Evolutionary conservation across 306 rosid species (phyloP).

Genomic region (Purshia tridentata): DNA sequence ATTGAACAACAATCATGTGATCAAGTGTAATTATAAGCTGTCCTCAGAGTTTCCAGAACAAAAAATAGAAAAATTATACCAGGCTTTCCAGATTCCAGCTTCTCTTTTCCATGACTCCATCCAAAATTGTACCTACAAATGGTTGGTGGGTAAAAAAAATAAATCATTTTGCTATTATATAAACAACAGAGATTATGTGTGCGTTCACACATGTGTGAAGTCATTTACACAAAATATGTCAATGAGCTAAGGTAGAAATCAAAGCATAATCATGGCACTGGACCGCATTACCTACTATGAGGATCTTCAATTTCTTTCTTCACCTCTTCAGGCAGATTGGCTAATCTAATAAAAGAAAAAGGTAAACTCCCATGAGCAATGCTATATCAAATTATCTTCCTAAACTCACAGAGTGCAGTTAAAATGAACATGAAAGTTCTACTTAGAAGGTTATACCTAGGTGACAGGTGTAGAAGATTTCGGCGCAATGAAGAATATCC

Average conservation of each 20-base stretch:
- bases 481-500: conserved; percentile 67
- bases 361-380: conserved; percentile 15
- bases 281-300: conserved; percentile 58
- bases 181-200: neutral
- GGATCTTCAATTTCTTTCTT: conserved; percentile 86
- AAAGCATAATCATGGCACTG: conserved; percentile 10
- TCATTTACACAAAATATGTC: neutral
- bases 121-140: conserved; percentile 85
- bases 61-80: conserved; percentile 43
- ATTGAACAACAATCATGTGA: neutral
- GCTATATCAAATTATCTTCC: conserved; percentile 11
- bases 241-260: too few relatives aligned
- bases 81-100: conserved; percentile 89
- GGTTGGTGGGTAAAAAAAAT: conserved; percentile 25
- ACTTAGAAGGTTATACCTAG: conserved; percentile 47
- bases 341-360: conserved; percentile 48
- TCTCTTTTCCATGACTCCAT: conserved; percentile 99
- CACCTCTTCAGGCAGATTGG: conserved; percentile 66
- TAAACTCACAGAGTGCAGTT: neutral
- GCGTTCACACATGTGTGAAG: too few relatives aligned
- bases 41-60: conserved; percentile 15
- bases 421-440: conserved; percentile 7
- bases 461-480: conserved; percentile 73
- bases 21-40: neutral
- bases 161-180: neutral